phyloP scores from a whole-genome alignment of 768 basidiomycete genomes.

The Hydnum rufescens region DNA sequence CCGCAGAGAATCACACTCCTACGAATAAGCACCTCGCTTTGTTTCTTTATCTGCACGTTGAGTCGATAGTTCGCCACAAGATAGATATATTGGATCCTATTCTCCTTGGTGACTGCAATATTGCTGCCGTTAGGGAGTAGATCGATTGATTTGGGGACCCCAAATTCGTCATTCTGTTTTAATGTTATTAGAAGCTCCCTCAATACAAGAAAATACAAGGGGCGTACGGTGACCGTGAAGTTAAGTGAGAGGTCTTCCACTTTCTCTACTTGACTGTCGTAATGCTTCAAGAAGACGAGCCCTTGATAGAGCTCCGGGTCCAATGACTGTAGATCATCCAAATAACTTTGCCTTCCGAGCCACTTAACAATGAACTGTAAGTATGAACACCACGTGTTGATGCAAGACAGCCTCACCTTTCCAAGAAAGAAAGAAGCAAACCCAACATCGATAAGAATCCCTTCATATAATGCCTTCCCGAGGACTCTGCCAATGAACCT shows the following conservation, averaged over 20 bases:
- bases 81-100: conserved; percentile 76
- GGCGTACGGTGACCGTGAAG: conserved; percentile 59
- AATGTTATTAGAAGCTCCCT: background rate
- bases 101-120: conserved; percentile 71
- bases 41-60: conserved; percentile 69
- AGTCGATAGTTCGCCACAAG: conserved; percentile 76
- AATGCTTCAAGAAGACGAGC: conserved; percentile 82
- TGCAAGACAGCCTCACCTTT: conserved; percentile 29
- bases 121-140: conserved; percentile 68
- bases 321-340: conserved; percentile 74
- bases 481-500: conserved; percentile 82
- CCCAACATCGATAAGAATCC: conserved; percentile 83
- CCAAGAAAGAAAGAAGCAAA: conserved; percentile 92
- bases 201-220: background rate
- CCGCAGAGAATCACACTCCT: background rate
- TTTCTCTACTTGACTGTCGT: conserved; percentile 55
- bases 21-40: conserved; percentile 39
- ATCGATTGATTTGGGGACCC: conserved; percentile 51
- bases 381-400: background rate
- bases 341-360: conserved; percentile 77
- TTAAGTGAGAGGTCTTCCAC: conserved; percentile 83
- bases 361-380: conserved; percentile 29
- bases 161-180: conserved; percentile 40
- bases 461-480: conserved; percentile 92
- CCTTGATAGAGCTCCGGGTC: conserved; percentile 88